These are phyloP conservation scores for Kregervanrija fluxuum DNA, from an alignment of 805 yeast species.

Conservation along the genomic window DNA sequence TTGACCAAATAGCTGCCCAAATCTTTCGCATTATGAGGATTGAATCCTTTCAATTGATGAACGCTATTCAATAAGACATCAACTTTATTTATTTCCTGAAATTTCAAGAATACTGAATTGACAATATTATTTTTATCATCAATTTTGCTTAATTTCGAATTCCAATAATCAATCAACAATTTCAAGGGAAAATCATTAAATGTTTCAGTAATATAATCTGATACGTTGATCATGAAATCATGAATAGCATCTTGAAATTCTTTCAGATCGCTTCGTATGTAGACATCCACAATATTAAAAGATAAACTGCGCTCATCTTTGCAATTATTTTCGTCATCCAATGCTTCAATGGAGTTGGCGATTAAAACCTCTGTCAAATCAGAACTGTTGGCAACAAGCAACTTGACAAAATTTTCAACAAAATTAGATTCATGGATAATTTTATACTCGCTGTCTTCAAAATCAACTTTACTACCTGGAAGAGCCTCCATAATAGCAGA, in stretches of 20 bases:
- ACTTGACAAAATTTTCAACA: conserved; percentile 17
- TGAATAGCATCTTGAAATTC: conserved; percentile 23
- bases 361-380: conserved; percentile 17
- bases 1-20: conserved; percentile 11
- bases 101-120: conserved; percentile 3
- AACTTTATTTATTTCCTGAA: conserved; percentile 1
- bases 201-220: conserved; percentile 25
- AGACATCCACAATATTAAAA: conserved; percentile 22
- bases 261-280: conserved; percentile 18
- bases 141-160: conserved; percentile 6
- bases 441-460: conserved; percentile 6
- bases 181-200: conserved; percentile 27
- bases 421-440: conserved; percentile 12
- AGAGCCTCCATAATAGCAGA: conserved; percentile 17
- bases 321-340: conserved; percentile 14
- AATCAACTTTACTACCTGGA: conserved; percentile 15
- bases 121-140: neutral
- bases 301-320: conserved; percentile 19
- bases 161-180: conserved; percentile 25
- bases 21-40: conserved; percentile 9
- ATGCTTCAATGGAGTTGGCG: conserved; percentile 20
- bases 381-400: conserved; percentile 13
- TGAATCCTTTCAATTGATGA: conserved; percentile 6
- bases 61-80: conserved; percentile 3
- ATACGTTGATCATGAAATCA: conserved; percentile 28